A percentile compares a stretch with the other conserved stretches of the same genome.
Evolutionary conservation across 352 stramenopile species (phyloP).

Genomic region (Globisporangium canariense): DNA sequence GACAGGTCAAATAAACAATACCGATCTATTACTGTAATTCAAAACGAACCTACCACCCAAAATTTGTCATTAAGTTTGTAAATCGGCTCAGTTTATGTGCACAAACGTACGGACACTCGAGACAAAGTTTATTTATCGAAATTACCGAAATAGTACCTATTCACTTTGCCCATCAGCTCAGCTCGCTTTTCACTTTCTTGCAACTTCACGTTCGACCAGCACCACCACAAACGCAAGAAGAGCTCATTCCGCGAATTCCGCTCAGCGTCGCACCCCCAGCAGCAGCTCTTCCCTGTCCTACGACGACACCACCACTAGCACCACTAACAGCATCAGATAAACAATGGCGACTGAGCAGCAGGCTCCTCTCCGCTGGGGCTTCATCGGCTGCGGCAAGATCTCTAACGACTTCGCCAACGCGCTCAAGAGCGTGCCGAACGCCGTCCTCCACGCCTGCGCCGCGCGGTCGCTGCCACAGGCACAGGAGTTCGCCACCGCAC

Average conservation of each 20-base stretch:
- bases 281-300: not conserved
- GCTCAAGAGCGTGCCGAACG: slow-evolving; percentile 28
- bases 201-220: not conserved
- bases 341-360: not conserved
- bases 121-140: too few relatives aligned
- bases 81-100: not conserved
- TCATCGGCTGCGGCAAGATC: slow-evolving; percentile 55
- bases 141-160: not conserved
- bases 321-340: not conserved
- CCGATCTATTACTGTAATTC: not conserved
- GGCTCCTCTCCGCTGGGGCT: slow-evolving; percentile 34
- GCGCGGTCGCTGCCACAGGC: slow-evolving; percentile 34
- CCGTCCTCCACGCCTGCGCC: slow-evolving; percentile 37
- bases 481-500: slow-evolving; percentile 30
- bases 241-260: not conserved
- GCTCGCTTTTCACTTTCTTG: not conserved
- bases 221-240: not conserved
- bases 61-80: not conserved
- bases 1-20: not conserved
- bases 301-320: not conserved
- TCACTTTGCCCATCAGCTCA: not conserved
- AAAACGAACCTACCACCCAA: not conserved
- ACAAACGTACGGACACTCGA: not conserved
- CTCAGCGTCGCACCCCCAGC: not conserved
- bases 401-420: slow-evolving; percentile 43